Evolutionary conservation across 2,329 filamentous ascomycete genomes (phyloP).

Genomic region (Whalleya microplaca): DNA sequence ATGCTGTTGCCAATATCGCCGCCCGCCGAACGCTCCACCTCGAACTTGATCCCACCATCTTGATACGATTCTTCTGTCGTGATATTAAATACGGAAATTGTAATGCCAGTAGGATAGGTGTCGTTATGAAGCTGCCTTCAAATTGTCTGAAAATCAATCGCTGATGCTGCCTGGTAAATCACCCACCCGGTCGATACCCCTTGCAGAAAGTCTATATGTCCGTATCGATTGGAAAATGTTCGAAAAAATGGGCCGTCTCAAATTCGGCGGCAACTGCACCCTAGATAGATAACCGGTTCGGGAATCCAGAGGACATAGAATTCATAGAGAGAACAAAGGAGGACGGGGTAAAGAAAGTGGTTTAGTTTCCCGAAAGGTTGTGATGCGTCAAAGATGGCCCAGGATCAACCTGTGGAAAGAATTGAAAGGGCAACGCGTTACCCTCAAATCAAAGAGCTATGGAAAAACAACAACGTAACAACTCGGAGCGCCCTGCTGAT

Average conservation of each 20-base stretch:
- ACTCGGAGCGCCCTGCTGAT: slow-evolving; percentile 7
- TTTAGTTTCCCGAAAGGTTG: slow-evolving; percentile 27
- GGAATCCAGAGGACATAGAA: slow-evolving; percentile 11
- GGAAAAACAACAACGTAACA: slow-evolving; percentile 16
- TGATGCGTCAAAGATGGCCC: slow-evolving; percentile 45
- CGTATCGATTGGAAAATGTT: slow-evolving; percentile 17
- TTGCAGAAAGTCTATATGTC: slow-evolving; percentile 15
- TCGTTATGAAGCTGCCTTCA: slow-evolving; percentile 11
- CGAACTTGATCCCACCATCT: slow-evolving; percentile 34
- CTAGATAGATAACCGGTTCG: slow-evolving; percentile 20
- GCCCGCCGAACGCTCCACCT: slow-evolving; percentile 35
- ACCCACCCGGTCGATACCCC: slow-evolving; percentile 13
- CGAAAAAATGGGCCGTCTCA: slow-evolving; percentile 11
- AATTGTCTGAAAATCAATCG: slow-evolving; percentile 25
- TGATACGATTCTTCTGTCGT: slow-evolving; percentile 14
- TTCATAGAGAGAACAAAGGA: slow-evolving; percentile 22
- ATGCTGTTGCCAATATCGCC: slow-evolving; percentile 41
- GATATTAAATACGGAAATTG: slow-evolving; percentile 22
- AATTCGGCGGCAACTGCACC: slow-evolving; percentile 6
- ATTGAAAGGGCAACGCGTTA: slow-evolving; percentile 41
- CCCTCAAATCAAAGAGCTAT: slow-evolving; percentile 29
- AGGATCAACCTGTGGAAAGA: slow-evolving; percentile 63
- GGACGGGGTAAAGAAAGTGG: slow-evolving; percentile 19
- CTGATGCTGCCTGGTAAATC: slow-evolving; percentile 23
- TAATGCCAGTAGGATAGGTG: slow-evolving; percentile 11